phyloP scores from a whole-genome alignment of 805 yeast species.

The Saccharomycopsis selenospora region DNA sequence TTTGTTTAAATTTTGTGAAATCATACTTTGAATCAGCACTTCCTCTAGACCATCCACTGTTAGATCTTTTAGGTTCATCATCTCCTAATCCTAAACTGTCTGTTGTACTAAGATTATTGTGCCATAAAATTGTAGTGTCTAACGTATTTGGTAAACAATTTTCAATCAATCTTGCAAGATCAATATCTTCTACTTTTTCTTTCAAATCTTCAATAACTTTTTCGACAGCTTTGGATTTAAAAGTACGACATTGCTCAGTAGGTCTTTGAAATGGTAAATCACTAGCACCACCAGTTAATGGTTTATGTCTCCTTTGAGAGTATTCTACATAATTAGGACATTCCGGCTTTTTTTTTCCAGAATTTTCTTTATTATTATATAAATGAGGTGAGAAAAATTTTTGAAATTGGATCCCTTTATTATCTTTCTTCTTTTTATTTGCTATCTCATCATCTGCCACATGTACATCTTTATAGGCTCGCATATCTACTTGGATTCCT shows the following conservation, averaged over 20 bases:
- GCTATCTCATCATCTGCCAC: not conserved
- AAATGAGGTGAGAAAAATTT: not conserved
- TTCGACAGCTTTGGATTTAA: slow-evolving; percentile 57
- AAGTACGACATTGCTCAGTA: slow-evolving; percentile 62
- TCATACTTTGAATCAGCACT: slow-evolving; percentile 1
- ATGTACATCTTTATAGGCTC: not conserved
- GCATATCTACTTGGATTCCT: not conserved
- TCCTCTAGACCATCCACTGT: not conserved
- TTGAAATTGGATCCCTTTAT: not conserved
- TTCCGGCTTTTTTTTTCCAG: not conserved
- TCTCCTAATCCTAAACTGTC: not conserved
- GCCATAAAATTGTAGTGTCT: slow-evolving; percentile 83
- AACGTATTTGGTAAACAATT: slow-evolving; percentile 82
- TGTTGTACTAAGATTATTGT: slow-evolving; percentile 26
- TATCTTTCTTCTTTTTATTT: not conserved
- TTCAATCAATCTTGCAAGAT: slow-evolving; percentile 68
- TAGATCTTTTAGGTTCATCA: not conserved
- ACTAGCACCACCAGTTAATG: slow-evolving; percentile 49
- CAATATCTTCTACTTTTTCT: slow-evolving; percentile 46
- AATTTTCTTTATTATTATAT: no score
- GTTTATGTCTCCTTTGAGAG: slow-evolving; percentile 46
- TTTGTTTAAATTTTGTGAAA: slow-evolving; percentile 35
- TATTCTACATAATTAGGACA: slow-evolving; percentile 65
- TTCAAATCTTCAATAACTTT: slow-evolving; percentile 46
- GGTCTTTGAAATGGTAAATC: slow-evolving; percentile 74